phyloP scores from a whole-genome alignment of 345 rosid genomes.

The Raphanus sativus region DNA sequence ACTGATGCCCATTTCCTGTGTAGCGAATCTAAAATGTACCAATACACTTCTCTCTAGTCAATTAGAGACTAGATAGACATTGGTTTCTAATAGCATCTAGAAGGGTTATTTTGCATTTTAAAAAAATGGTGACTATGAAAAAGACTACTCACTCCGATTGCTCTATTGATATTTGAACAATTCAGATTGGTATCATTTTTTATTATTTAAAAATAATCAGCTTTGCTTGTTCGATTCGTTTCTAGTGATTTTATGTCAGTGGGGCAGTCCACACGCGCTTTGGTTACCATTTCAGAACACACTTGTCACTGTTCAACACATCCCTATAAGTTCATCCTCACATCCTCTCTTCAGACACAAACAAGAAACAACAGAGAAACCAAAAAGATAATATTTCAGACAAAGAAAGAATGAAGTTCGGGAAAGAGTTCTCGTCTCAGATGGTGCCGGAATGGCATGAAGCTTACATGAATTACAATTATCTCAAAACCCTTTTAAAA shows the following conservation, averaged over 20 bases:
- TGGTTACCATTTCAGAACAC: slow-evolving; percentile 6
- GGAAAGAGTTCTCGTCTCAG: not conserved
- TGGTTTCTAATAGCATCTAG: not conserved
- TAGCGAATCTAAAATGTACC: not conserved
- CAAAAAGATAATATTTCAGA: slow-evolving; percentile 1
- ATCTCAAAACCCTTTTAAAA: slow-evolving; percentile 57
- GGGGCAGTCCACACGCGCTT: slow-evolving; percentile 33
- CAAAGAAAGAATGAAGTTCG: slow-evolving; percentile 41
- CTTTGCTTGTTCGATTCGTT: not conserved
- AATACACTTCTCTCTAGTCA: not conserved
- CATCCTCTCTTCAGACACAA: not conserved
- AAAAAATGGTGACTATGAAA: not conserved
- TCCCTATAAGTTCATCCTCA: not conserved
- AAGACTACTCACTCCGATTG: not conserved
- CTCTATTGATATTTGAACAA: not conserved
- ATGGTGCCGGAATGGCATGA: not conserved
- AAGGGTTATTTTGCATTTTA: not conserved
- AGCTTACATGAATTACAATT: slow-evolving; percentile 57
- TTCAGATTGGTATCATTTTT: not conserved
- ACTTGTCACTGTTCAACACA: not conserved
- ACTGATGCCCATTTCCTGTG: not conserved
- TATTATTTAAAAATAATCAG: not conserved
- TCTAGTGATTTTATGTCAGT: not conserved
- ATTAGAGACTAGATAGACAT: not conserved
- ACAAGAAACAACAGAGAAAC: not conserved